Evolutionary conservation across 2,329 filamentous ascomycete species (phyloP).

Genomic region (Leptographium galeiforme): DNA sequence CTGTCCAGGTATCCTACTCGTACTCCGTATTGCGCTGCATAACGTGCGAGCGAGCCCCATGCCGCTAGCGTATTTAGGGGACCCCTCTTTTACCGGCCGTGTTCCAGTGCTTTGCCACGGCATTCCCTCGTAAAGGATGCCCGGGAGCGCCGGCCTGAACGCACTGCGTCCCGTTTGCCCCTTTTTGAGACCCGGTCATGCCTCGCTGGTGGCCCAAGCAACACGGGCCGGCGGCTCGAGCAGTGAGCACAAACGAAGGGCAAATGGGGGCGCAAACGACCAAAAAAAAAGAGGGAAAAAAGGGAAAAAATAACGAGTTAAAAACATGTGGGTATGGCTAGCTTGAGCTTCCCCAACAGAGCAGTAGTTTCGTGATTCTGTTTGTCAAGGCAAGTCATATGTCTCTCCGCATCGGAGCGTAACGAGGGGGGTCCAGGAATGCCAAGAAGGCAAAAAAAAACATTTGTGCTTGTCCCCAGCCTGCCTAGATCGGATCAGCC

Average conservation of each 20-base stretch:
- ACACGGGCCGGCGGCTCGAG: too few relatives aligned
- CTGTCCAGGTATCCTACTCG: too few relatives aligned
- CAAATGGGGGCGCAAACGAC: neutral
- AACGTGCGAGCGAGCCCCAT: neutral
- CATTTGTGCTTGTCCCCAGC: too few relatives aligned
- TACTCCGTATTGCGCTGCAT: neutral
- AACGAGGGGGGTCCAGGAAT: too few relatives aligned
- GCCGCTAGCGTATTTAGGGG: neutral
- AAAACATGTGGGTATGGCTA: neutral
- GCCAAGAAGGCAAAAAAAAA: too few relatives aligned
- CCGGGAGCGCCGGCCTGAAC: too few relatives aligned
- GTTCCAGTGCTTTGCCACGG: neutral
- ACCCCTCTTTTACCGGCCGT: neutral
- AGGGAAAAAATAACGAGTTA: neutral
- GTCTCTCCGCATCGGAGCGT: neutral
- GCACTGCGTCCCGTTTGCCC: too few relatives aligned
- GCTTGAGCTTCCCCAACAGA: neutral
- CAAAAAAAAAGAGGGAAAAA: neutral
- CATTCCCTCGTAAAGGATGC: neutral
- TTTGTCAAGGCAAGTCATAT: neutral
- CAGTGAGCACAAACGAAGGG: neutral
- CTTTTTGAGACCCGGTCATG: too few relatives aligned
- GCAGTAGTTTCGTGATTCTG: neutral
- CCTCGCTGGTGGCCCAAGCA: neutral
- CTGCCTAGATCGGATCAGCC: too few relatives aligned